phyloP scores from a whole-genome alignment of 2,329 filamentous ascomycete species.

The Lecanicillium sp. region DNA sequence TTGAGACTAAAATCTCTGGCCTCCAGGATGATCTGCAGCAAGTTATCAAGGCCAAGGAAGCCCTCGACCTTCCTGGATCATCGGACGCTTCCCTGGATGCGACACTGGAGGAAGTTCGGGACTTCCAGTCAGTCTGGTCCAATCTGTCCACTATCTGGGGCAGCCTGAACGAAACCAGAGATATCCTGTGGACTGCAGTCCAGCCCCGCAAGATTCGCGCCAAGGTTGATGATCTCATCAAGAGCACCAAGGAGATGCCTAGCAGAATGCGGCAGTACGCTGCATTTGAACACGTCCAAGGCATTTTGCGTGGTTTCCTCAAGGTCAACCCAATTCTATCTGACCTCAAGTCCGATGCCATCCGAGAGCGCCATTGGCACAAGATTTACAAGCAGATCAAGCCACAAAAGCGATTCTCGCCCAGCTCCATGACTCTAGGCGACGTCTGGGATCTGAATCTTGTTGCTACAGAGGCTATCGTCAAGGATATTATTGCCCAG shows the following conservation, averaged over 20 bases:
- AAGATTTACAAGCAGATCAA: constrained; percentile 96
- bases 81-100: constrained; percentile 74
- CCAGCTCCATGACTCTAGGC: constrained; percentile 90
- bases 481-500: constrained; percentile 89
- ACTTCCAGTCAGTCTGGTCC: constrained; percentile 98
- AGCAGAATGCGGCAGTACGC: constrained; percentile 98
- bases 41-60: constrained; percentile 94
- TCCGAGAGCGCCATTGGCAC: constrained; percentile 92
- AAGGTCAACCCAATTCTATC: constrained; percentile 85
- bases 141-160: constrained; percentile 94
- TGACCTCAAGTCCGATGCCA: constrained; percentile 92
- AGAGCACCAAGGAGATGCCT: constrained; percentile 99
- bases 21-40: constrained; percentile 85
- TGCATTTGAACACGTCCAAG: constrained; percentile 98
- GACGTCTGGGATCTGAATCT: constrained; percentile 98
- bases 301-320: constrained; percentile 75
- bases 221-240: constrained; percentile 84
- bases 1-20: constrained; percentile 77
- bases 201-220: constrained; percentile 88
- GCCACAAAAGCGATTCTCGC: constrained; percentile 87
- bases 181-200: constrained; percentile 89
- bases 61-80: constrained; percentile 77
- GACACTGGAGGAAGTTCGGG: constrained; percentile 90
- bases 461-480: constrained; percentile 74
- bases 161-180: constrained; percentile 86